Conservation (phyloP, 805 yeast genomes). For the Zygotorulaspora sp. region DNA sequence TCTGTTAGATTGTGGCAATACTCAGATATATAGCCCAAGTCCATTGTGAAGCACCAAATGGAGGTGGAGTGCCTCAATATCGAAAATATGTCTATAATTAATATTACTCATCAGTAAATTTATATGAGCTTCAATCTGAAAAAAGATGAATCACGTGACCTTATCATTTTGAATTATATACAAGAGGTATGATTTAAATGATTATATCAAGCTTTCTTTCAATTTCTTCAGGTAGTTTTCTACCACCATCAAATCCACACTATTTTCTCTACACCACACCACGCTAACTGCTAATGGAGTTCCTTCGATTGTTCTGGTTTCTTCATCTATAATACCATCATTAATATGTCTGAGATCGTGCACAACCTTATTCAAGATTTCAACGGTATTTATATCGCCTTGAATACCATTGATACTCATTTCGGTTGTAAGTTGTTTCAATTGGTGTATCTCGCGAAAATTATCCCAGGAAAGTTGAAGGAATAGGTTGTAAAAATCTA, state of each 20-base stretch:
- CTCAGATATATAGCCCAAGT: constrained; percentile 15
- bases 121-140: too few species aligned
- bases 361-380: constrained; percentile 21
- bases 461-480: constrained; percentile 30
- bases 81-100: too few species aligned
- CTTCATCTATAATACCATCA: constrained; percentile 25
- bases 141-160: not conserved
- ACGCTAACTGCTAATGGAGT: constrained; percentile 14
- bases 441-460: constrained; percentile 22
- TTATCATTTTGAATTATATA: too few species aligned
- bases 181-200: not conserved
- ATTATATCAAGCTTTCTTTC: constrained; percentile 18
- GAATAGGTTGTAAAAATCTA: constrained; percentile 31
- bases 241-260: constrained; percentile 17
- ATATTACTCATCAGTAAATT: too few species aligned
- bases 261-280: constrained; percentile 29
- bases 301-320: constrained; percentile 4
- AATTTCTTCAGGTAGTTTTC: constrained; percentile 24
- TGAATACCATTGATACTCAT: constrained; percentile 33
- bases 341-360: constrained; percentile 20
- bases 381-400: constrained; percentile 32
- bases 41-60: constrained; percentile 6
- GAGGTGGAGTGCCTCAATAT: not conserved
- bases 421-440: constrained; percentile 24
- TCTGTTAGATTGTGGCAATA: constrained; percentile 27